Conservation (phyloP, 2,329 filamentous ascomycete genomes). For the Fusarium guadeloupense region DNA sequence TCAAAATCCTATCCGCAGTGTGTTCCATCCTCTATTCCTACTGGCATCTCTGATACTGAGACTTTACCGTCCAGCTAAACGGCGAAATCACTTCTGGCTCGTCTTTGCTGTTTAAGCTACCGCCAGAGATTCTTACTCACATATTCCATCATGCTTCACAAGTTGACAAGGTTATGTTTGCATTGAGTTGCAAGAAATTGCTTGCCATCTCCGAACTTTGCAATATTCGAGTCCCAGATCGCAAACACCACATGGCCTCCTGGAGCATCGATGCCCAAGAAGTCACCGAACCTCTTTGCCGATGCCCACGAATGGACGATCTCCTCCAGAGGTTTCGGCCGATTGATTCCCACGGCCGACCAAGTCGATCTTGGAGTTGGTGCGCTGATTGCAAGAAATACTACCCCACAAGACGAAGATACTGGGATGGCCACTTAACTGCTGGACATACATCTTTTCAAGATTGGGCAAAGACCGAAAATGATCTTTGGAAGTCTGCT, state of each 20-base stretch:
- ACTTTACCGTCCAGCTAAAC: too few species aligned
- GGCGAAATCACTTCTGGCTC: neutral
- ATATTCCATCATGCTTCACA: slow-evolving; percentile 29
- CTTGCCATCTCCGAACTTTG: slow-evolving; percentile 30
- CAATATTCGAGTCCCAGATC: slow-evolving; percentile 29
- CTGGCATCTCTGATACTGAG: too few species aligned
- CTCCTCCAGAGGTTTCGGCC: slow-evolving; percentile 30
- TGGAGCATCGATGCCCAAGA: neutral
- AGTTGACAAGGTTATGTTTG: slow-evolving; percentile 31
- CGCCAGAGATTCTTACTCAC: slow-evolving; percentile 41
- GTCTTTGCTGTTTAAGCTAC: slow-evolving; percentile 33
- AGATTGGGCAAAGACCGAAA: slow-evolving; percentile 14
- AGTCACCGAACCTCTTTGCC: neutral
- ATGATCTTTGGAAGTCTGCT: slow-evolving; percentile 7
- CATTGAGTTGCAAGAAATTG: slow-evolving; percentile 36
- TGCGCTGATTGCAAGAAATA: slow-evolving; percentile 39
- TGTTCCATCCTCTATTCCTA: neutral
- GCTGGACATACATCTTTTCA: neutral
- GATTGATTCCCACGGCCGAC: slow-evolving; percentile 19
- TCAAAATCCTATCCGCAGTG: slow-evolving; percentile 27
- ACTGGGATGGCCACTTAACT: slow-evolving; percentile 31
- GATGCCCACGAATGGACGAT: slow-evolving; percentile 19
- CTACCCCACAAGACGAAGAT: slow-evolving; percentile 32
- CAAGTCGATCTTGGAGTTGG: slow-evolving; percentile 27
- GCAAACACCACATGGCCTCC: slow-evolving; percentile 5